These are phyloP conservation scores for Hevea brasiliensis DNA, from an alignment of 345 rosid genomes.

Conservation along the genomic window DNA sequence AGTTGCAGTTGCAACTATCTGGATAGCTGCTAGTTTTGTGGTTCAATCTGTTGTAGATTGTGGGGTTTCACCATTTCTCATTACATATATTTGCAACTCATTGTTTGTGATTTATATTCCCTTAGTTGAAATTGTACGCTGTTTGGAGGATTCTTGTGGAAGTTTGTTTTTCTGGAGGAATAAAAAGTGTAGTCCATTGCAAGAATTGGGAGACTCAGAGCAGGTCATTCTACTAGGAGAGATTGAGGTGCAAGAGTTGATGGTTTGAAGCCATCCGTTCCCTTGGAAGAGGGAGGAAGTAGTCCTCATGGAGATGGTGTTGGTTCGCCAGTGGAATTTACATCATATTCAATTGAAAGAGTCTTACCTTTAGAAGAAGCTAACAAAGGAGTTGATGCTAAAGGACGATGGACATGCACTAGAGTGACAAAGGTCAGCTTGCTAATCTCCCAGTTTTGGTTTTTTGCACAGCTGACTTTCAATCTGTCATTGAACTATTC, in stretches of 20 bases:
- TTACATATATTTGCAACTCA: constrained; percentile 93
- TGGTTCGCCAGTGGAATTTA: constrained; percentile 32
- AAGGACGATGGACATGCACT: constrained; percentile 84
- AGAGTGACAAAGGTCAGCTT: constrained; percentile 86
- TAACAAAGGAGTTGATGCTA: constrained; percentile 54
- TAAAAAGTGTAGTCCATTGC: constrained; percentile 38
- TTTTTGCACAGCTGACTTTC: constrained; percentile 83
- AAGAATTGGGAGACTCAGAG: constrained; percentile 61
- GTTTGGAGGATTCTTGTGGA: constrained; percentile 68
- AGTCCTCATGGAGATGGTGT: constrained; percentile 30
- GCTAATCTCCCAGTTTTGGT: constrained; percentile 87
- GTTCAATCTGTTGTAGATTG: constrained; percentile 88
- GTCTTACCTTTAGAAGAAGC: constrained; percentile 24
- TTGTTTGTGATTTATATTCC: constrained; percentile 82
- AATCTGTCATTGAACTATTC: constrained; percentile 91
- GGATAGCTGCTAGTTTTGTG: constrained; percentile 95
- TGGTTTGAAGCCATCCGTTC: constrained; percentile 23
- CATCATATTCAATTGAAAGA: constrained; percentile 28
- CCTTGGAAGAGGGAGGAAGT: constrained; percentile 40
- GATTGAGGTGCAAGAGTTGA: constrained; percentile 31
- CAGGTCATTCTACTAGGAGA: constrained; percentile 63
- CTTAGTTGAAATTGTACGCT: constrained; percentile 63
- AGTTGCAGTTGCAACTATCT: constrained; percentile 76
- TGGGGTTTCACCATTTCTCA: constrained; percentile 88
- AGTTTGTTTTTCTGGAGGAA: constrained; percentile 66